These are phyloP conservation scores for Fomitopsis palustris DNA, from an alignment of 1,284 basidiomycete genomes.

Conservation along the genomic window DNA sequence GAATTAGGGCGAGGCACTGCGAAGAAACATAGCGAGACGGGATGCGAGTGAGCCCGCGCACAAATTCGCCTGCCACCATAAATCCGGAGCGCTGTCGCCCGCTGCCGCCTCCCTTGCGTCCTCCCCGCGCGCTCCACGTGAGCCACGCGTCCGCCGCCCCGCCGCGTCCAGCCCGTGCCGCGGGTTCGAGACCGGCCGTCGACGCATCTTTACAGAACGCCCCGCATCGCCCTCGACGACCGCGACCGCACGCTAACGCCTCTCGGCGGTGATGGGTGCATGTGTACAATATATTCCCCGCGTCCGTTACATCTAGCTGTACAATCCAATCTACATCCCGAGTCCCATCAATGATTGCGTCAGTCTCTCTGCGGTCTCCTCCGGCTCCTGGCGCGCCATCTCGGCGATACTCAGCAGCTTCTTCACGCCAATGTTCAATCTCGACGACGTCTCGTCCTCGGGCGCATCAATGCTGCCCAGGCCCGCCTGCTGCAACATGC, in stretches of 20 bases:
- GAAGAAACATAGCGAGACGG: conserved; percentile 7
- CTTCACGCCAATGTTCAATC: conserved; percentile 89
- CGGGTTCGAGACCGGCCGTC: background rate
- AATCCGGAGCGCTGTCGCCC: background rate
- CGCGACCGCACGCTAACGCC: background rate
- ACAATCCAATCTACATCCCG: conserved; percentile 34
- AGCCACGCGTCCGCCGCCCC: background rate
- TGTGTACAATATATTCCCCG: background rate
- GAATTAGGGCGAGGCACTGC: conserved; percentile 3
- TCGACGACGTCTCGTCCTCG: conserved; percentile 28
- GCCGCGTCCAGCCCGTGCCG: background rate
- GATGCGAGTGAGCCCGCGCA: background rate
- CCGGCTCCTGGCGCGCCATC: conserved; percentile 95
- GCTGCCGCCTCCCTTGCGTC: background rate
- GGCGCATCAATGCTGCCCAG: conserved; percentile 52
- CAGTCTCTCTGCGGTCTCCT: conserved; percentile 73
- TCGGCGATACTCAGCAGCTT: conserved; percentile 90
- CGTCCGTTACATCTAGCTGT: background rate
- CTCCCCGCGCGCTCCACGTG: background rate
- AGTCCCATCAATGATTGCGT: conserved; percentile 67
- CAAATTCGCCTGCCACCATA: background rate
- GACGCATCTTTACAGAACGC: background rate
- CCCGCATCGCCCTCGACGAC: background rate
- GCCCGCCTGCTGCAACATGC: conserved; percentile 74
- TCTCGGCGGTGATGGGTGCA: background rate